Evolutionary conservation across 306 rosid genomes (phyloP).

Genomic region (peach (Prunus persica)): Prunus_persica_NCBIv2 NC_034013.1:5419001-5419500

Average conservation of each 20-base stretch:
- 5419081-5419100: constrained; percentile 8
- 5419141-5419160: neutral
- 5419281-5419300: constrained; percentile 53
- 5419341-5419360: constrained; percentile 91
- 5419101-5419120: neutral
- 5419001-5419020: constrained; percentile 42
- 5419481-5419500: constrained; percentile 82
- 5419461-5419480: constrained; percentile 79
- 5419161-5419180: neutral
- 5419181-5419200: neutral
- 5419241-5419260: constrained; percentile 18
- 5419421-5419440: constrained; percentile 94
- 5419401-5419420: constrained; percentile 96
- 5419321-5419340: constrained; percentile 27
- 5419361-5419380: constrained; percentile 91
- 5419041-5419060: constrained; percentile 65
- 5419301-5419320: constrained; percentile 46
- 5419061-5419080: constrained; percentile 47
- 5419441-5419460: constrained; percentile 94
- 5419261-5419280: constrained; percentile 61
- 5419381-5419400: constrained; percentile 96
- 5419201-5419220: constrained; percentile 14
- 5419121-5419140: neutral
- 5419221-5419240: constrained; percentile 42
- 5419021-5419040: constrained; percentile 31